Conservation (phyloP, 1,284 basidiomycete species). For the Grifola frondosa region DNA sequence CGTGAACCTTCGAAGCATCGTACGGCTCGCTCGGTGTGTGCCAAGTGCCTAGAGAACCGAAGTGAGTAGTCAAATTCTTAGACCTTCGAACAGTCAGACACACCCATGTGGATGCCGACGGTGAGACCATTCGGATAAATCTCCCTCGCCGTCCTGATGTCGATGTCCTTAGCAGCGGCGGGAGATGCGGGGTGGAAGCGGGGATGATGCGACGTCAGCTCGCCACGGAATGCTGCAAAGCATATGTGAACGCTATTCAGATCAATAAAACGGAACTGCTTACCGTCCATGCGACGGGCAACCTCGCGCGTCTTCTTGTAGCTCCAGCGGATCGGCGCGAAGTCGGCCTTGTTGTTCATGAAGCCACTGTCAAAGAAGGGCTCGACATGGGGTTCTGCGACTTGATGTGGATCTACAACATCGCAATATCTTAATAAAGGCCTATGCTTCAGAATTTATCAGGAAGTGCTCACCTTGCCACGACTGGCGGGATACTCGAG, state of each 20-base stretch:
- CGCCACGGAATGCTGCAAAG: slow-evolving; percentile 59
- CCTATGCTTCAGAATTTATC: too few relatives aligned
- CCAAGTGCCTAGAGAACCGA: slow-evolving; percentile 48
- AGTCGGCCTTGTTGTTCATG: slow-evolving; percentile 76
- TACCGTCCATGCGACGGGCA: slow-evolving; percentile 71
- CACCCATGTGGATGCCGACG: slow-evolving; percentile 72
- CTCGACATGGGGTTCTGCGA: slow-evolving; percentile 60
- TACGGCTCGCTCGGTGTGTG: slow-evolving; percentile 55
- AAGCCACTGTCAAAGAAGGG: slow-evolving; percentile 71
- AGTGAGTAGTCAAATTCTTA: slow-evolving; percentile 1
- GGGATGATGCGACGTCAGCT: slow-evolving; percentile 70
- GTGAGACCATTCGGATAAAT: slow-evolving; percentile 60
- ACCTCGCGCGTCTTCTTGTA: slow-evolving; percentile 75
- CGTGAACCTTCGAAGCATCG: slow-evolving; percentile 57
- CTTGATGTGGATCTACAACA: slow-evolving; percentile 56
- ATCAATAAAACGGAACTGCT: slow-evolving; percentile 9
- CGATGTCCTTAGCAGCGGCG: slow-evolving; percentile 59
- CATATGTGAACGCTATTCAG: not conserved
- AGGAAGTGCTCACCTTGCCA: slow-evolving; percentile 45
- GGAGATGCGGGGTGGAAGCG: slow-evolving; percentile 70
- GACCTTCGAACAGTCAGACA: slow-evolving; percentile 7
- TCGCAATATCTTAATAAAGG: not conserved
- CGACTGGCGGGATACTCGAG: slow-evolving; percentile 69
- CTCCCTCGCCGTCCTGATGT: slow-evolving; percentile 66
- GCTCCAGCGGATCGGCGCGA: slow-evolving; percentile 73